Base-by-base conservation (phyloP, 2,329 filamentous ascomycete genomes). In the Diaporthe eres region DNA sequence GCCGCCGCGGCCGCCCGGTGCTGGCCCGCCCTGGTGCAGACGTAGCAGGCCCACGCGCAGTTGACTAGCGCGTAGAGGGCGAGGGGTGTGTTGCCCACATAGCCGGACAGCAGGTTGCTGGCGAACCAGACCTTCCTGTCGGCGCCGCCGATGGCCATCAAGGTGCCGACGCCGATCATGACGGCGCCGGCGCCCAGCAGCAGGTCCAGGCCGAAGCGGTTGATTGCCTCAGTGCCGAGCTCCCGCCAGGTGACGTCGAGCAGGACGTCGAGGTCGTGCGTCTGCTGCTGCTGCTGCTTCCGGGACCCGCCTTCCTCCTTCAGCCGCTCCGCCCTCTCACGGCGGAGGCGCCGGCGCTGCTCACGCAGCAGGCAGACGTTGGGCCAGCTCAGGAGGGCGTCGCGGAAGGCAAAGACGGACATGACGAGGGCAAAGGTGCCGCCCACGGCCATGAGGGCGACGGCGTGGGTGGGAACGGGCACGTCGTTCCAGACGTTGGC, bases 401-500 rank as follows among this genome's bases (percentile, higher is more conserved):
- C 89, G 19, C 81, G 79, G 6, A 88, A 79, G 0, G 88, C 88
- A 51, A 88, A 85, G 22, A 85, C 73, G 0, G 85, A 85, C 55
- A 89, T 82, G 1, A 84, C 71, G 0, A 88, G 81, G 0, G 89
- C 88, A 2, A 87, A 77, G 0, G 85, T 85, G 0, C 86, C 89
- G 3, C 89, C 89, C 3, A 90, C 81, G 0, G 83, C 88, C 89
- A 91, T 90, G 5, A 90, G 81, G 0, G 86, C 85, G 0, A 85
- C 80, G 10, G 88, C 89, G 71, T 87, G 87, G 1, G 80, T 77
- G 0, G 89, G 89, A 0, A 89, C 85, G 0, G 88, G 89, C 0
- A 85, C 81, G 0, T 86, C 77, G 77, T 91, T 91, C 87, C 88
- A 91, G 3, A 90, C 85, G 72, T 91, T 90, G 73, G 89, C 89